Base-by-base conservation (phyloP, 495 filamentous ascomycete genomes). In the Daldinia concentrica region DNA sequence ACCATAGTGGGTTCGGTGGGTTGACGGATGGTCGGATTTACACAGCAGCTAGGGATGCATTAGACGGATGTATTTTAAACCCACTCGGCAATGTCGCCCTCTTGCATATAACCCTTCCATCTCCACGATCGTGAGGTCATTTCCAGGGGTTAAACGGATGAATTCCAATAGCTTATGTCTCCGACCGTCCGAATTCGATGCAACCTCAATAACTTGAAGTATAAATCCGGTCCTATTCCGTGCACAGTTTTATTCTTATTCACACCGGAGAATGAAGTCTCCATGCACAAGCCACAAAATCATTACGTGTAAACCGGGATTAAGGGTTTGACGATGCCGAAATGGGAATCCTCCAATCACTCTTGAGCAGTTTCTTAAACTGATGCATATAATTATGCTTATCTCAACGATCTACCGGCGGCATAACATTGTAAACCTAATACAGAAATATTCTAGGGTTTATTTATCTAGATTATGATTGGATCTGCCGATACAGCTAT, bases 161-260 rank as follows among this genome's bases (percentile, higher is more conserved):
- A 5, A 30, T 63, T 26, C 14, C 45, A 54, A 59, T 45, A 15
- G 14, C 4, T 43, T 6, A 36, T 29, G 65, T 61, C 17, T 72
- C 69, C 69, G 69, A 72, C 51, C 64, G 29, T 68, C 69, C 69
- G 69, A 72, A 22, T 22, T 48, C 22, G 43, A 54, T 64, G 55
- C 27, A 32, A 72, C 69, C 3, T 37, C 39, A 17, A 61, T 15
- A 22, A 54, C 24, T 29, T 32, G n/a, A 48, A 24, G 39, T 62
- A 62, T 45, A 50, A 45, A 56, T 58, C 27, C 32, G 39, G 62
- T 4, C 4, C 34, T 26, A 24, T 22, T 17, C 55, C 7, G n/a
- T 26, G 55, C 22, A 36, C 5, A 56, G 29, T 32, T 58, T 58
- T 58, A 58, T 39, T 6, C 9, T 24, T 36, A 24, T 15, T 36